phyloP scores from a whole-genome alignment of 1,139 yeast genomes.

The Kazachstania sp. region DNA sequence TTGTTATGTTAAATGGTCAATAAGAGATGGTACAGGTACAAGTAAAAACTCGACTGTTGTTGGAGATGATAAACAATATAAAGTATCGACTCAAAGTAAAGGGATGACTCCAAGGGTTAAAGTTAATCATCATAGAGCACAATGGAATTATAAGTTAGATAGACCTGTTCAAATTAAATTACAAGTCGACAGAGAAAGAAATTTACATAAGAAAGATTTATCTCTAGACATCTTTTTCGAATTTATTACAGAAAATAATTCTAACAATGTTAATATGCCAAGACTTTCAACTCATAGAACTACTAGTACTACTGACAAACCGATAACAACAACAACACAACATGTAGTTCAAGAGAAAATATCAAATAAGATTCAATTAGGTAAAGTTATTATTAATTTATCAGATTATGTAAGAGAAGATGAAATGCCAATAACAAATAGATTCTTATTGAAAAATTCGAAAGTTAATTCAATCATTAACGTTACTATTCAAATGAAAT shows the following conservation, averaged over 20 bases:
- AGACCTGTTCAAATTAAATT: conserved; percentile 35
- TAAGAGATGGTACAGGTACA: conserved; percentile 36
- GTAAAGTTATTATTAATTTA: conserved; percentile 58
- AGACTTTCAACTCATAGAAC: background rate
- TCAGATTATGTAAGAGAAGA: conserved; percentile 59
- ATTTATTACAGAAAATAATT: conserved; percentile 12
- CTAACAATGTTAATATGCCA: background rate
- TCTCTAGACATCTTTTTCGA: conserved; percentile 34
- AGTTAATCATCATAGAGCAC: conserved; percentile 42
- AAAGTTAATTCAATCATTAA: conserved; percentile 73
- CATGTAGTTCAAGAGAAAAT: conserved; percentile 12
- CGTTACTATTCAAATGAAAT: conserved; percentile 39
- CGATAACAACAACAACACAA: conserved; percentile 2
- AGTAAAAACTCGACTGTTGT: conserved; percentile 8
- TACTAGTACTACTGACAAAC: too few species aligned
- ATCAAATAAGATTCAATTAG: conserved; percentile 43
- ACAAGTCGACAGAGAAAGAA: conserved; percentile 33
- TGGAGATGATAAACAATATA: conserved; percentile 8
- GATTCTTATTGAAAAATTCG: conserved; percentile 65
- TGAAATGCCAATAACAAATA: conserved; percentile 42
- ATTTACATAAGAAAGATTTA: conserved; percentile 33
- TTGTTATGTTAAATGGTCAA: conserved; percentile 55
- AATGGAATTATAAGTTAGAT: conserved; percentile 38
- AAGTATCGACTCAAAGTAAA: conserved; percentile 13
- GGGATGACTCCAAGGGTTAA: conserved; percentile 31